Evolutionary conservation across 129 eudicot species (phyloP), one percentile per base, ranked within the genome.

Genomic region (Sambucus nigra): DNA sequence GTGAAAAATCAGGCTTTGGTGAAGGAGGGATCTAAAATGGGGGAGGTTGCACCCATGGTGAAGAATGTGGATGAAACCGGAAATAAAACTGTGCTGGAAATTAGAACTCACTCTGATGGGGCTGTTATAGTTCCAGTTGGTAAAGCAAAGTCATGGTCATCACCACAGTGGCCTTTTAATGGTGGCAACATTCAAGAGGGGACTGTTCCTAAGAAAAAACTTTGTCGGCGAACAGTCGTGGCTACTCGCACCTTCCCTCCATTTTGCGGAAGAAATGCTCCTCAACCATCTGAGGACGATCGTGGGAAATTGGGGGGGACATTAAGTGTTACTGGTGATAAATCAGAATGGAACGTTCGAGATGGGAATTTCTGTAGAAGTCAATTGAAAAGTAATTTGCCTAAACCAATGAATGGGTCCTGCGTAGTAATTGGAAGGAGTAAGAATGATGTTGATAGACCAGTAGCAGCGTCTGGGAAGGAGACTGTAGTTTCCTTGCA

Each of bases 181-280:
- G 59, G 21, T 69, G 74, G 16, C 15, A n/a, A 42, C 57, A 59
- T 40, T 55, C 26, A 46, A 11, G 59, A 48, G 11, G 65, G 49
- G 53, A 48, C 12, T 45, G 32, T 40, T 33, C 68, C 38, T 5
- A 80, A 69, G 64, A 55, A 53, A 32, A 75, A 76, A 46, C 71
- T 57, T 55, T 64, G 73, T 19, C 63, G 39, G 45, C 73, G 80
- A 69, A 72, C 75, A 65, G 89, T 85, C 49, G 85, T 85, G 28
- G 88, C 95, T 27, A 67, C 47, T 65, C 83, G 94, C 28, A 86
- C 85, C 50, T 89, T 89, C 47, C 98, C 98, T 63, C 85, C 83
- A 38, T 70, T 54, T 56, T 85, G 95, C 79, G 94, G 95, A 22
- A 33, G 53, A 47, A 60, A 79, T 71, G 73, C 70, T 26, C 46